Percentiles rank a stretch among this genome's conserved stretches.
Evolutionary conservation across 495 filamentous ascomycete species (phyloP).

Genomic region (Penicillium pulvis): DNA sequence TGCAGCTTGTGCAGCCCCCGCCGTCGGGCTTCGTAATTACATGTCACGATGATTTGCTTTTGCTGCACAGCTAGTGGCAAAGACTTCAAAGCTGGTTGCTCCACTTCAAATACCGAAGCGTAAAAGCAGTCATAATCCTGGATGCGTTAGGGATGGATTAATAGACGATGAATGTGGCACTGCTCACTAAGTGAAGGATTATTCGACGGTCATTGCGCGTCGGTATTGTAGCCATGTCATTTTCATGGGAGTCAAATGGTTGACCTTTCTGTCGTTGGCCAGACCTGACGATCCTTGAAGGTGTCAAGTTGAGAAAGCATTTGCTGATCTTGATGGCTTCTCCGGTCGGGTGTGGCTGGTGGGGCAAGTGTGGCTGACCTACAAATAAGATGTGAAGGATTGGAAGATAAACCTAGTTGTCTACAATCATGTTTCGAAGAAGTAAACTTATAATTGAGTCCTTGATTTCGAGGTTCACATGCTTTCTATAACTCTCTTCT

Average conservation of each 20-base stretch:
- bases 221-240: slow-evolving; percentile 41
- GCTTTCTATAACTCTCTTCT: too few relatives aligned
- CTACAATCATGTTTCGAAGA: neutral
- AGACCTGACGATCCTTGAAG: neutral
- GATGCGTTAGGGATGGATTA: slow-evolving; percentile 6
- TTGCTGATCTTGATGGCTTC: slow-evolving; percentile 2
- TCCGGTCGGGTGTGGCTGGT: slow-evolving; percentile 7
- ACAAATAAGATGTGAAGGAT: too few relatives aligned
- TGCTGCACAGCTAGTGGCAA: slow-evolving; percentile 76
- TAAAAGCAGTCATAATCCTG: slow-evolving; percentile 96
- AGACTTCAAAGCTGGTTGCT: slow-evolving; percentile 70
- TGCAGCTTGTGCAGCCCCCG: slow-evolving; percentile 82
- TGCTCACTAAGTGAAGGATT: slow-evolving; percentile 80
- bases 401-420: neutral
- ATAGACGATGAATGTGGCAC: neutral
- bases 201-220: slow-evolving; percentile 64
- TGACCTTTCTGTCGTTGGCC: neutral
- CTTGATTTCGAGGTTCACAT: too few relatives aligned
- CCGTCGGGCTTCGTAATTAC: slow-evolving; percentile 85
- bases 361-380: neutral
- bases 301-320: neutral
- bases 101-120: slow-evolving; percentile 82
- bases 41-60: slow-evolving; percentile 92
- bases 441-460: too few relatives aligned
- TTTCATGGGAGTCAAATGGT: neutral